Evolutionary conservation across 2,329 filamentous ascomycete genomes (phyloP), one percentile per base, ranked within the genome.

Genomic region (Fusarium nodosum): DNA sequence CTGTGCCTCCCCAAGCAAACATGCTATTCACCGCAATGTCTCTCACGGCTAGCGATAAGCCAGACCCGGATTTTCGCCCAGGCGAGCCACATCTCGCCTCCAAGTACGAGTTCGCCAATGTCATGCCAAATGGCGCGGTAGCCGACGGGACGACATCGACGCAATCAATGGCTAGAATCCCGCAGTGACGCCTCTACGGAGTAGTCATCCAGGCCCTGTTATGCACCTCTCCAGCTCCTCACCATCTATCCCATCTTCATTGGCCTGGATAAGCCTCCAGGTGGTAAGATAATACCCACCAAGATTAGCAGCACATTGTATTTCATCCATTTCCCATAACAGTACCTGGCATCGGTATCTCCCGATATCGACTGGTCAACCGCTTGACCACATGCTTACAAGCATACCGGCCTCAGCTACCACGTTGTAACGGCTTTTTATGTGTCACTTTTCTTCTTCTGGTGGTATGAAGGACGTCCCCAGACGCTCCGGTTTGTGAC

Each of bases 331-430:
- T 28, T 34, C 20, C 18, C 24, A 24, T 48, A 31, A 55, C 53
- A 64, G 56, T 56, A 55, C 36, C 63, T 69, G 55, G 59, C 48
- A 58, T 74, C 72, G 72, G 72, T 53, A 74, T 65, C 64, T 72
- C 67, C 72, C 72, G 72, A 71, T 67, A 57, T 67, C 64, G 58
- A 65, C 64, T 64, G 41, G 38, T 45, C 67, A 52, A 64, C 61
- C 60, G 62, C 64, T 66, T 68, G 57, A 61, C 54, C 56, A 48
- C 59, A 56, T 58, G 54, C 50, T 50, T 55, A 45, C 52, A 60
- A 58, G 60, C 47, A 62, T 56, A 61, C 66, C 57, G 51, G 59
- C 53, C 57, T 56, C 56, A 68, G 48, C 54, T 67, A 60, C 48
- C 62, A 50, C 63, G 58, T 65, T 59, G 58, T 58, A 65, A 53